A percentile compares a stretch with the other conserved stretches of the same genome.
Conservation (phyloP, 2,329 filamentous ascomycete genomes). For the Coleophoma eucalyptorum region DNA sequence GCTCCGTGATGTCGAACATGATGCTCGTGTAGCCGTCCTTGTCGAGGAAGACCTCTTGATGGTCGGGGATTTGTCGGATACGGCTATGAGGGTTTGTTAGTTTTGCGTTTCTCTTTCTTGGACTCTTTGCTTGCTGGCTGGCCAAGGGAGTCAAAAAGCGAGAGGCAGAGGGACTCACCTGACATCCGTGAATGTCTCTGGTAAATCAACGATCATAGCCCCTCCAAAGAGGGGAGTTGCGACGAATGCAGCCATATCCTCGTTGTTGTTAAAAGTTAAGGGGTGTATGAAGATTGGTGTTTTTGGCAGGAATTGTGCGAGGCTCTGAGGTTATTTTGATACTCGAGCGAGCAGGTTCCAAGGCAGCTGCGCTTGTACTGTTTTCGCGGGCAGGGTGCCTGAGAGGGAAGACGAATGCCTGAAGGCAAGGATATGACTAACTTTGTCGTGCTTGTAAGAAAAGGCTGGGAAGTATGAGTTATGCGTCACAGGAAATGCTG, state of each 20-base stretch:
- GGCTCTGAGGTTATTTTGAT: neutral
- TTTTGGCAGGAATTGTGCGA: neutral
- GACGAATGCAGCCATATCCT: slow-evolving; percentile 48
- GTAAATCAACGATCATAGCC: slow-evolving; percentile 66
- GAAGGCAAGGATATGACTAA: no score
- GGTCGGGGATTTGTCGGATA: slow-evolving; percentile 73
- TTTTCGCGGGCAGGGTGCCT: neutral
- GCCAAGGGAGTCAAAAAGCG: neutral
- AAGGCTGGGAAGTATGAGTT: no score
- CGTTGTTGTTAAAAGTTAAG: neutral
- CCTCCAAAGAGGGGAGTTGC: slow-evolving; percentile 66
- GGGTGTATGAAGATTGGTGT: neutral
- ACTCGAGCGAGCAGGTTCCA: neutral
- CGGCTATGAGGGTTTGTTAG: slow-evolving; percentile 42
- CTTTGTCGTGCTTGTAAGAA: no score
- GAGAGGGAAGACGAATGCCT: no score
- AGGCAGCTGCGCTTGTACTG: neutral
- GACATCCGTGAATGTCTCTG: slow-evolving; percentile 66
- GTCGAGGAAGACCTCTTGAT: slow-evolving; percentile 92
- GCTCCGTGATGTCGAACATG: slow-evolving; percentile 87
- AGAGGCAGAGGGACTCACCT: slow-evolving; percentile 56
- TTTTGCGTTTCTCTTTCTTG: no score
- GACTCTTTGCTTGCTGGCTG: no score
- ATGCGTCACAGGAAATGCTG: no score
- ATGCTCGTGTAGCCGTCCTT: slow-evolving; percentile 78